Evolutionary conservation across 768 basidiomycete genomes (phyloP).

Genomic region (Russula sp.): DNA sequence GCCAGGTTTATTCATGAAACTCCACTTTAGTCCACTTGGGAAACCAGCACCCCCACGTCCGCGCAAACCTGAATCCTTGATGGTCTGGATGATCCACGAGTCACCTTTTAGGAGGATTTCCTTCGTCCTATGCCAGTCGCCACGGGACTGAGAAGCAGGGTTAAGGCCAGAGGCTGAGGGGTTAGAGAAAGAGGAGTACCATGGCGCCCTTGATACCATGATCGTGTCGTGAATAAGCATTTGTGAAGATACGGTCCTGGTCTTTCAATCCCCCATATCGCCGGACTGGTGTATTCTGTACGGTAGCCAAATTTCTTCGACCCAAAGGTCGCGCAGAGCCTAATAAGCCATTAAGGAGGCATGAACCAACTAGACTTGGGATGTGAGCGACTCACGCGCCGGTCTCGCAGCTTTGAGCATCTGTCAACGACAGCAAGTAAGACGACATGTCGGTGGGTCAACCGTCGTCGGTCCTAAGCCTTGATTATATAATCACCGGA

Average conservation of each 20-base stretch:
- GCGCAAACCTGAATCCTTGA: conserved; percentile 93
- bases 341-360: background rate
- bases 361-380: background rate
- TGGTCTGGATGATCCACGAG: conserved; percentile 92
- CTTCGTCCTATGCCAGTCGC: conserved; percentile 98
- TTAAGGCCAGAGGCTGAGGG: background rate
- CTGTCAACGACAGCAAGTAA: conserved; percentile 8
- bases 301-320: conserved; percentile 53
- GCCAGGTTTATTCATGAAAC: conserved; percentile 99
- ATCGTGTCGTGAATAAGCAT: conserved; percentile 82
- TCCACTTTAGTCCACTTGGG: conserved; percentile 84
- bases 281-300: conserved; percentile 78
- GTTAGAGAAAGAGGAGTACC: conserved; percentile 34
- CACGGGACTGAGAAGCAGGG: conserved; percentile 55
- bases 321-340: conserved; percentile 16
- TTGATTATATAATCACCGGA: conserved; percentile 8
- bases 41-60: conserved; percentile 97
- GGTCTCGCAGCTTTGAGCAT: conserved; percentile 17
- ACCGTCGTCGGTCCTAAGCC: too few relatives aligned
- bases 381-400: conserved; percentile 13
- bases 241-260: conserved; percentile 92
- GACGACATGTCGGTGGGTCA: background rate
- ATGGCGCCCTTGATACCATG: conserved; percentile 88
- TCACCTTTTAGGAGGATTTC: conserved; percentile 94
- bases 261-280: conserved; percentile 92